A percentile compares a stretch with the other conserved stretches of the same genome.
Conservation (phyloP, 169 alveolate genomes). For the Eimeria sp. region DNA sequence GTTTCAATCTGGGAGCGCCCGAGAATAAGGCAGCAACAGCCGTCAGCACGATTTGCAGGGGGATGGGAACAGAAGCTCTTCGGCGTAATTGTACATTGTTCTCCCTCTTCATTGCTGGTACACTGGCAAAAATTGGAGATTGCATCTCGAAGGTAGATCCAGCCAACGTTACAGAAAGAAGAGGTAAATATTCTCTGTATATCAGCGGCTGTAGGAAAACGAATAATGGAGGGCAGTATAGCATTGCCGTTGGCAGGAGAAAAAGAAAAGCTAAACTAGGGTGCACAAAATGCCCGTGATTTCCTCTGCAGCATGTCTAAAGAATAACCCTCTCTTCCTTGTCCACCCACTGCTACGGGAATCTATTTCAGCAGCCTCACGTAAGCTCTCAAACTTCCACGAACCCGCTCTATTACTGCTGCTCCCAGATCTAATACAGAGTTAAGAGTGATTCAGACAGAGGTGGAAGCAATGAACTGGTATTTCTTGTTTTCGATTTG, state of each 20-base stretch:
- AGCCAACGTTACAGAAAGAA: background rate
- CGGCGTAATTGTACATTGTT: slow-evolving; percentile 28
- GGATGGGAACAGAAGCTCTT: background rate
- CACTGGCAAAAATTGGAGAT: background rate
- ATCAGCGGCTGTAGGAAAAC: background rate
- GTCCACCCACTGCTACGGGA: slow-evolving; percentile 32
- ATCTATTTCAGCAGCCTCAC: slow-evolving; percentile 4
- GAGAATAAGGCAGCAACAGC: slow-evolving; percentile 1
- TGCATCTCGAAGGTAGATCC: background rate
- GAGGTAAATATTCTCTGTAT: background rate
- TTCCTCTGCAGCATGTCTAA: slow-evolving; percentile 2
- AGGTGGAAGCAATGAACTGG: background rate
- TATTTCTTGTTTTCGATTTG: background rate
- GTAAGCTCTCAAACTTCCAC: background rate
- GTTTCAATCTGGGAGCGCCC: background rate
- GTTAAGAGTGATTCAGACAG: too few relatives aligned
- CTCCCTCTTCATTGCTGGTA: background rate
- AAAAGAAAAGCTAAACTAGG: background rate
- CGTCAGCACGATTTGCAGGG: background rate
- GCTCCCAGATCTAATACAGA: background rate
- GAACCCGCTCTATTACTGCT: too few relatives aligned
- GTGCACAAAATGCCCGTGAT: background rate
- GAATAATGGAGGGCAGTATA: background rate
- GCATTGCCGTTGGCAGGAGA: background rate
- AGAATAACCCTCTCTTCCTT: background rate